Conservation (phyloP, 177 flowering plant species). For the Vitis hybrid region DNA sequence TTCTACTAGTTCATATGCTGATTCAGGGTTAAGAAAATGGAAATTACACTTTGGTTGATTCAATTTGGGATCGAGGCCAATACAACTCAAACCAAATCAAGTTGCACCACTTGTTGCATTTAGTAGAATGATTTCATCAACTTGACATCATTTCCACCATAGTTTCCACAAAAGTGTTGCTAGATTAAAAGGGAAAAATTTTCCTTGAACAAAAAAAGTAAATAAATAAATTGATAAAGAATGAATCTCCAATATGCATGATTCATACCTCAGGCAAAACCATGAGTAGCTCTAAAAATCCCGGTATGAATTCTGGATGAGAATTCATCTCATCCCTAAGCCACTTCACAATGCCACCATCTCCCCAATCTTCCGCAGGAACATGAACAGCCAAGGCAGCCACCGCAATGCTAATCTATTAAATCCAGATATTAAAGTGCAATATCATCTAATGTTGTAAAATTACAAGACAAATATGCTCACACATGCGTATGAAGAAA, state of each 20-base stretch:
- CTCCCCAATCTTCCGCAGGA: constrained; percentile 94
- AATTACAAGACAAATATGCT: background rate
- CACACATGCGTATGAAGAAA: background rate
- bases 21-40: too few relatives aligned
- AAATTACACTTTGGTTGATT: too few relatives aligned
- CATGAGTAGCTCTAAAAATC: constrained; percentile 88
- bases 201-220: too few relatives aligned
- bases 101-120: too few relatives aligned
- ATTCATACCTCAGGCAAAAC: constrained; percentile 89
- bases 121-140: too few relatives aligned
- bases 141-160: too few relatives aligned
- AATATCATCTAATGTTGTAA: background rate
- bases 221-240: too few relatives aligned
- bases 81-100: too few relatives aligned
- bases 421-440: constrained; percentile 23
- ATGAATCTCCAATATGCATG: background rate
- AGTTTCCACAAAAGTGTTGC: too few relatives aligned
- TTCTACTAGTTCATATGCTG: too few relatives aligned
- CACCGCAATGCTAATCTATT: constrained; percentile 94
- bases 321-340: constrained; percentile 90
- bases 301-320: constrained; percentile 76
- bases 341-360: constrained; percentile 92
- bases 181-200: too few relatives aligned
- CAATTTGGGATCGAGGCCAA: too few relatives aligned
- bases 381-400: constrained; percentile 99